Conservation (phyloP, 352 stramenopile genomes). For the Pythium apleroticum region DNA sequence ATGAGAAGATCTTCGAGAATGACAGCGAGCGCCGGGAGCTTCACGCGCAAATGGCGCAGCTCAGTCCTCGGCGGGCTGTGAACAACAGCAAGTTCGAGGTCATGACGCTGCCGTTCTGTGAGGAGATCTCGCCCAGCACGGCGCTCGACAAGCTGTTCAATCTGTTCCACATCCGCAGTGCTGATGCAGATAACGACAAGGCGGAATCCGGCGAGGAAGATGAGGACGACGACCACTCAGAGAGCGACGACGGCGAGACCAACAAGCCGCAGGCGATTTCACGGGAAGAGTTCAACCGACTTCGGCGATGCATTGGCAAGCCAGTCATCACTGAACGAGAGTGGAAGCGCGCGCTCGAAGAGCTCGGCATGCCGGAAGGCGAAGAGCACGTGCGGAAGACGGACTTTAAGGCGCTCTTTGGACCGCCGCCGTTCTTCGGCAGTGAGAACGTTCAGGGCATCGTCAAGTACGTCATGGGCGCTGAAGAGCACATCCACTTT, state of each 20-base stretch:
- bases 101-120: slow-evolving; percentile 51
- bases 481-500: slow-evolving; percentile 48
- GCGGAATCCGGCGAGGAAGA: slow-evolving; percentile 9
- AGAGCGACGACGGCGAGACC: background rate
- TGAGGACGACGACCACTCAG: background rate
- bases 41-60: slow-evolving; percentile 37
- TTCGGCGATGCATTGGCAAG: slow-evolving; percentile 42
- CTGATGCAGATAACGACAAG: background rate
- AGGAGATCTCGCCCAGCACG: slow-evolving; percentile 46
- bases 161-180: slow-evolving; percentile 29
- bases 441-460: slow-evolving; percentile 39
- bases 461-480: slow-evolving; percentile 41
- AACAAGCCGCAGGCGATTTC: slow-evolving; percentile 29
- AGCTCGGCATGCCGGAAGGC: slow-evolving; percentile 27
- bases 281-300: slow-evolving; percentile 40
- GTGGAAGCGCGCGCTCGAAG: slow-evolving; percentile 46
- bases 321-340: slow-evolving; percentile 23
- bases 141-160: slow-evolving; percentile 47
- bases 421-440: slow-evolving; percentile 54
- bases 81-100: slow-evolving; percentile 28
- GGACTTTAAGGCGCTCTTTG: slow-evolving; percentile 61
- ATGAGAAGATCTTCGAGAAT: slow-evolving; percentile 39
- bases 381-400: slow-evolving; percentile 27
- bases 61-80: slow-evolving; percentile 36
- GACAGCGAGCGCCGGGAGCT: slow-evolving; percentile 26